Conservation (phyloP, 2,329 filamentous ascomycete species). For the Chaetomiaceae sp. region DNA sequence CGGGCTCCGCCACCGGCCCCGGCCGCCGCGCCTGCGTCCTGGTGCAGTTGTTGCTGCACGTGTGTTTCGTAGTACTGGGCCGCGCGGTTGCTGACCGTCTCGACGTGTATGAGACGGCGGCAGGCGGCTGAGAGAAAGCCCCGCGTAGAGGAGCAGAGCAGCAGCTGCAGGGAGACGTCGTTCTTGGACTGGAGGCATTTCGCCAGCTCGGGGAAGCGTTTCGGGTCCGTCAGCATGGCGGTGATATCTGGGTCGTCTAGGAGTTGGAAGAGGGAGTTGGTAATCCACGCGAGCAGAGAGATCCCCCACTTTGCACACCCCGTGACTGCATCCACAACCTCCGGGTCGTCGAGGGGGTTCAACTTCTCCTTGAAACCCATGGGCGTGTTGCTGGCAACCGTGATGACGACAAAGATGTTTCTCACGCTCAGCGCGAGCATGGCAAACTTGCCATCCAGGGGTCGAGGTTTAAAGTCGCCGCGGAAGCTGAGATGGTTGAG, state of each 20-base stretch:
- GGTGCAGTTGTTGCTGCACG: slow-evolving; percentile 37
- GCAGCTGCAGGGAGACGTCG: slow-evolving; percentile 55
- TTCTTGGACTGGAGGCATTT: slow-evolving; percentile 50
- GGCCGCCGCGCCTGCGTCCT: slow-evolving; percentile 29
- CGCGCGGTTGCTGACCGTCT: slow-evolving; percentile 44
- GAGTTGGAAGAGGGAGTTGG: slow-evolving; percentile 54
- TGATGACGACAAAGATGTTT: slow-evolving; percentile 62
- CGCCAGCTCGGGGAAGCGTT: slow-evolving; percentile 46
- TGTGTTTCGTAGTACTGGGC: slow-evolving; percentile 45
- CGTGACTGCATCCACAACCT: slow-evolving; percentile 66
- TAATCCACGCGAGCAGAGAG: slow-evolving; percentile 61
- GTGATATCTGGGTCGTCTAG: slow-evolving; percentile 49
- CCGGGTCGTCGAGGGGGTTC: slow-evolving; percentile 61
- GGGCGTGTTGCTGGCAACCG: slow-evolving; percentile 56
- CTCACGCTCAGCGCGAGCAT: slow-evolving; percentile 71
- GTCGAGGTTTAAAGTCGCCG: slow-evolving; percentile 56
- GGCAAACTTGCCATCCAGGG: slow-evolving; percentile 67
- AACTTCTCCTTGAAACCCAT: slow-evolving; percentile 50
- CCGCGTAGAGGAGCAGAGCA: slow-evolving; percentile 70
- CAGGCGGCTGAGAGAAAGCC: slow-evolving; percentile 66
- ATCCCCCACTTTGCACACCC: slow-evolving; percentile 76
- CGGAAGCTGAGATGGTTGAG: slow-evolving; percentile 73
- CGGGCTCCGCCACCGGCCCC: slow-evolving; percentile 31
- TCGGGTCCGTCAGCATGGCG: slow-evolving; percentile 41
- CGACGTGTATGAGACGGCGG: slow-evolving; percentile 57